These are phyloP conservation scores for Aschersonia sp. DNA, from an alignment of 2,329 filamentous ascomycete genomes.

Conservation along the genomic window DNA sequence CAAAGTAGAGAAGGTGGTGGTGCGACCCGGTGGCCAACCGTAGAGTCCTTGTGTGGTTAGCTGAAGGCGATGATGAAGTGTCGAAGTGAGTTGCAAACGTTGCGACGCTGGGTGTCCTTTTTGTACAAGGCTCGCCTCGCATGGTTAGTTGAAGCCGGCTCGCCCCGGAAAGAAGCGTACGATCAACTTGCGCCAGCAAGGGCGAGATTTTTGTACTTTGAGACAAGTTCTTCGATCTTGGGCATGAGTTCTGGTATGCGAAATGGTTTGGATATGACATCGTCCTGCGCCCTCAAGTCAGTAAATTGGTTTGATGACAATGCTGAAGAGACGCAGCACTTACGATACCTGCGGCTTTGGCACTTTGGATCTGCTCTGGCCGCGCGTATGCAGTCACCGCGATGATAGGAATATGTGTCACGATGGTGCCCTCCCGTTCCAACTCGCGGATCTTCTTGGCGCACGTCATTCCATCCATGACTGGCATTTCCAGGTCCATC, in stretches of 20 bases:
- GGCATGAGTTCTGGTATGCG: conserved; percentile 56
- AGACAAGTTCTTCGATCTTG: conserved; percentile 46
- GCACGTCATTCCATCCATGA: conserved; percentile 70
- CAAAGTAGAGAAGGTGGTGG: too few relatives aligned
- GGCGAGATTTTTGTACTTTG: conserved; percentile 21
- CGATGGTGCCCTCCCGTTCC: conserved; percentile 46
- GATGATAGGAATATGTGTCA: conserved; percentile 59
- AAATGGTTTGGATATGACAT: conserved; percentile 70
- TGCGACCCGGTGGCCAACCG: too few relatives aligned
- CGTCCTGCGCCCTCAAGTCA: conserved; percentile 31
- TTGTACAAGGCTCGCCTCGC: too few relatives aligned
- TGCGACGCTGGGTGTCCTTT: too few relatives aligned
- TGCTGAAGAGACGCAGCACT: conserved; percentile 14
- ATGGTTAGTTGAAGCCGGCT: too few relatives aligned
- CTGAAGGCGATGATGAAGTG: too few relatives aligned
- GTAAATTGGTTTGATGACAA: not conserved
- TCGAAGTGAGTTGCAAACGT: too few relatives aligned
- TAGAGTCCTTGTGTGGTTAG: too few relatives aligned
- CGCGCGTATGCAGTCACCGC: conserved; percentile 74
- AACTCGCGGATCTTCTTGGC: conserved; percentile 54
- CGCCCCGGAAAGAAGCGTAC: too few relatives aligned
- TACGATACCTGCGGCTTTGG: conserved; percentile 60
- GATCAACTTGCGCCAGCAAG: too few relatives aligned
- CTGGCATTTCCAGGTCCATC: conserved; percentile 75
- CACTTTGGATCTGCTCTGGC: conserved; percentile 57